Base-by-base conservation (phyloP, 495 filamentous ascomycete genomes). In the Cercophora newfieldiana region DNA sequence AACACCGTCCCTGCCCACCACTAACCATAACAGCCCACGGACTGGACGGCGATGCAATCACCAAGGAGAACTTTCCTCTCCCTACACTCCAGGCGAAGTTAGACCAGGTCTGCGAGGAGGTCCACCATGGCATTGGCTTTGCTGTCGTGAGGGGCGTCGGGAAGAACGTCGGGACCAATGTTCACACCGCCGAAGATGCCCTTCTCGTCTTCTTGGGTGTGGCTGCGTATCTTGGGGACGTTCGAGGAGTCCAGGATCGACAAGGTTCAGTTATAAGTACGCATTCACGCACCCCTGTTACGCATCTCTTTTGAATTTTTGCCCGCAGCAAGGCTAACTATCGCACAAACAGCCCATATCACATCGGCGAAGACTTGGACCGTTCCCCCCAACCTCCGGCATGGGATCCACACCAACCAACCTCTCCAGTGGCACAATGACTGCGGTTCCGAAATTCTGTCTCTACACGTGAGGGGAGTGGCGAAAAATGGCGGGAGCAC, bases 321-420 rank as follows among this genome's bases (percentile, higher is more conserved):
- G 18, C 18, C 18, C n/a, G n/a, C n/a, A n/a, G n/a, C 4, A 44
- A 44, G 18, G 37, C 37, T 44, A 14, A 44, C 37, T 16, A 16
- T 5, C 37, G 10, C 12, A 5, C 37, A 8, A 44, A 8, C 37
- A 83, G 81, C 75, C n/a, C 81, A 83, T 62, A 71, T 83, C n/a
- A 81, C 77, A 26, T 74, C 78, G 44, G 75, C 77, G 30, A 74
- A 75, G 65, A 59, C 58, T 10, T 82, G 79, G 79, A 74, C 71
- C 6, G 75, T 75, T 7, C 75, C 79, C 1, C 72, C 67, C n/a
- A 72, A 76, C 26, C 75, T 73, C 25, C 79, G 81, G 1, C 78
- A 82, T 48, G 80, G 80, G 0, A 83, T 83, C 26, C 81, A 83
- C 53, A 80, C 79, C 2, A 81, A 71, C 48, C 68, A 60, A 8